Conservation (phyloP, 2,329 filamentous ascomycete genomes). For the Sporothrix protearum region DNA sequence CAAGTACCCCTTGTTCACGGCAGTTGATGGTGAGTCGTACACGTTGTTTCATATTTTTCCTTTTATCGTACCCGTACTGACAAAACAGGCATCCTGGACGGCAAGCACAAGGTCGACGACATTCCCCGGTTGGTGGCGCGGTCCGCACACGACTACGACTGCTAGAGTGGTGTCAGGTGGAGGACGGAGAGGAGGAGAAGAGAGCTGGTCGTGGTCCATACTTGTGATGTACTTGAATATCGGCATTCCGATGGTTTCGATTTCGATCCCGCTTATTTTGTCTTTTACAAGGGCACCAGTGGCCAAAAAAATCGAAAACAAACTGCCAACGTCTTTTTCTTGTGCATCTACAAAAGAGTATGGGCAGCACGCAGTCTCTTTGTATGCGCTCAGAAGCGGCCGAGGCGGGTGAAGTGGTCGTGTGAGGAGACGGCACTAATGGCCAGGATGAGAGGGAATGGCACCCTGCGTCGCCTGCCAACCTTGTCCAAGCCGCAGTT, state of each 20-base stretch:
- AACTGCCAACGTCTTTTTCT: not conserved
- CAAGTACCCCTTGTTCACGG: constrained; percentile 89
- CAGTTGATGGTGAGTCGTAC: constrained; percentile 59
- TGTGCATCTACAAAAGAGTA: not conserved
- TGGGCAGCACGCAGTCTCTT: not conserved
- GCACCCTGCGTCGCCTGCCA: not conserved
- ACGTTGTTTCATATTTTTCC: not conserved
- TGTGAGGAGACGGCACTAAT: not conserved
- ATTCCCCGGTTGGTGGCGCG: constrained; percentile 64
- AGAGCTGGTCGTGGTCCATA: too few species aligned
- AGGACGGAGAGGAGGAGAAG: not conserved
- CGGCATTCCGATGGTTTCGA: not conserved
- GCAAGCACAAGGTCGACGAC: constrained; percentile 71
- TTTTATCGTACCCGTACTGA: not conserved
- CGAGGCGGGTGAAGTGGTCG: not conserved
- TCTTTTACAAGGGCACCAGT: not conserved
- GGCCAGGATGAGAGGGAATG: not conserved
- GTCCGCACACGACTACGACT: constrained; percentile 23
- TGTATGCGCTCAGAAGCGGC: not conserved
- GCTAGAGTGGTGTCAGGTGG: not conserved
- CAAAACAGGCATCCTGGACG: constrained; percentile 62
- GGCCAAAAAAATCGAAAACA: not conserved
- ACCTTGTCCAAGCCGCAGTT: not conserved
- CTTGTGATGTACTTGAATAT: not conserved
- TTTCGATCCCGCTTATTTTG: not conserved